Conservation (phyloP, 441 rosid genomes). For the Kokia cookei region DNA sequence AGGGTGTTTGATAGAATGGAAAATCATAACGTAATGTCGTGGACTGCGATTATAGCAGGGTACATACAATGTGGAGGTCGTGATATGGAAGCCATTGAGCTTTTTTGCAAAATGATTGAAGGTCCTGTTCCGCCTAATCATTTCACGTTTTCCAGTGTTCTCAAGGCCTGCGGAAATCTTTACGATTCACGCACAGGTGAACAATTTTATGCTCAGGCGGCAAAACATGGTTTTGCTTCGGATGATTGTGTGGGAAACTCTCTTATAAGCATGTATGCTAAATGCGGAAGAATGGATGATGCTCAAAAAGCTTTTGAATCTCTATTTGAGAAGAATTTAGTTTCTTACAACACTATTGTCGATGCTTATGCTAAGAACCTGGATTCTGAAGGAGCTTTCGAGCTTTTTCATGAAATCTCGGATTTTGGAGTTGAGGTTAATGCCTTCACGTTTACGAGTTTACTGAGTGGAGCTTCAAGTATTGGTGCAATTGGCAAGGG, state of each 20-base stretch:
- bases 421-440: constrained; percentile 30
- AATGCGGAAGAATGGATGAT: constrained; percentile 46
- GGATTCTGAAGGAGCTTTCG: constrained; percentile 34
- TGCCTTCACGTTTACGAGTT: constrained; percentile 56
- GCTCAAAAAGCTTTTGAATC: constrained; percentile 60
- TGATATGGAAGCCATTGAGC: constrained; percentile 36
- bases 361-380: constrained; percentile 43
- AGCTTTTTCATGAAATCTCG: constrained; percentile 32
- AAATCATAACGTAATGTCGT: constrained; percentile 52
- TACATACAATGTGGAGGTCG: constrained; percentile 30
- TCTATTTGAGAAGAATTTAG: constrained; percentile 50
- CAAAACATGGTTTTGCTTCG: constrained; percentile 44
- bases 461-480: constrained; percentile 58
- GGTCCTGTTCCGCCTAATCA: constrained; percentile 48
- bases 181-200: constrained; percentile 33
- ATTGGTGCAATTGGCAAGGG: constrained; percentile 56
- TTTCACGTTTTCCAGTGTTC: constrained; percentile 47
- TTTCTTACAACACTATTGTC: constrained; percentile 47
- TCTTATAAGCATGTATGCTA: constrained; percentile 54
- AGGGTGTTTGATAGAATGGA: constrained; percentile 55
- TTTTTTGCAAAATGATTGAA: constrained; percentile 43
- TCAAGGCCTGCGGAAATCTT: constrained; percentile 57
- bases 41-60: constrained; percentile 58
- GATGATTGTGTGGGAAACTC: constrained; percentile 56
- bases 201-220: constrained; percentile 40